Conservation (phyloP, 2,329 filamentous ascomycete species). For the Microsporum canis region DNA sequence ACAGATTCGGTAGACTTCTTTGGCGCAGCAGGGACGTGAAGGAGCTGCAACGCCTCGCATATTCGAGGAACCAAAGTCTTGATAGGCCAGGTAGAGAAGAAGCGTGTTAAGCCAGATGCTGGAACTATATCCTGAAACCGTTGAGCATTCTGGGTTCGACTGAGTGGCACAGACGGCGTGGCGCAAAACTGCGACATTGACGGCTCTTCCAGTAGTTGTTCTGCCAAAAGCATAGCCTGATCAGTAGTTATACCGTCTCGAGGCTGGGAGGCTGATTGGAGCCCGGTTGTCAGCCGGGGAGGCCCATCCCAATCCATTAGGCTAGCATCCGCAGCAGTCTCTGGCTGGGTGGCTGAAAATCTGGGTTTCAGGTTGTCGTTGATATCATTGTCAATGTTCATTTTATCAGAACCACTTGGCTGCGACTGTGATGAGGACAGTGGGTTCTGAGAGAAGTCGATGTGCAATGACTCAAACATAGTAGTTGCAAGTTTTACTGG, state of each 20-base stretch:
- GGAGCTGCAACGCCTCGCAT: slow-evolving; percentile 66
- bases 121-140: slow-evolving; percentile 87
- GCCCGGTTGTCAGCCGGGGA: slow-evolving; percentile 39
- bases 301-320: slow-evolving; percentile 84
- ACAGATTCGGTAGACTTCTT: slow-evolving; percentile 39
- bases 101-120: slow-evolving; percentile 73
- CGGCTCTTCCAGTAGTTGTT: slow-evolving; percentile 71
- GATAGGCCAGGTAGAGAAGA: slow-evolving; percentile 73
- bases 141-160: slow-evolving; percentile 77
- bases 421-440: slow-evolving; percentile 28
- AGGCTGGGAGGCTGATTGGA: slow-evolving; percentile 40
- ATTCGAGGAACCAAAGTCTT: slow-evolving; percentile 68
- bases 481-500: slow-evolving; percentile 79
- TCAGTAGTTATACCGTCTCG: slow-evolving; percentile 23
- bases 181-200: slow-evolving; percentile 73
- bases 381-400: slow-evolving; percentile 32
- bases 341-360: slow-evolving; percentile 76
- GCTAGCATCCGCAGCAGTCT: slow-evolving; percentile 60
- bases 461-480: slow-evolving; percentile 83
- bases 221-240: slow-evolving; percentile 39
- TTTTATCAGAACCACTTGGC: slow-evolving; percentile 42
- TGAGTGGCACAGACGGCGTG: slow-evolving; percentile 65
- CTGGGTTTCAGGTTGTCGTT: slow-evolving; percentile 34
- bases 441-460: slow-evolving; percentile 67
- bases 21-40: slow-evolving; percentile 59